These are phyloP conservation scores for Rhynchospora tenuis DNA, from an alignment of 176 grass and related monocot species.

Conservation along the genomic window DNA sequence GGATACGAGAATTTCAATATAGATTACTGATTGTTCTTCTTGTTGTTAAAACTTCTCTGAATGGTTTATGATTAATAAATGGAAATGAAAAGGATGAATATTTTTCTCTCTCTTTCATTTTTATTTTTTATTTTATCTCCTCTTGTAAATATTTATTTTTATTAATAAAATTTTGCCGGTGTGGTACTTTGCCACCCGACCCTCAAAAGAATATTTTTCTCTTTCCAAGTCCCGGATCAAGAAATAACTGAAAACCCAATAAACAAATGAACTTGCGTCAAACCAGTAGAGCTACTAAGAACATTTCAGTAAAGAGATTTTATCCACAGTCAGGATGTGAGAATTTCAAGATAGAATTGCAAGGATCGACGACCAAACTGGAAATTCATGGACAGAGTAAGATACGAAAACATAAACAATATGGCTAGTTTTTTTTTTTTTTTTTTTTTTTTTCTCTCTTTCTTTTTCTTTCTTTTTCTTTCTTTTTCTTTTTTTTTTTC, in stretches of 20 bases:
- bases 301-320: background rate
- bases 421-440: background rate
- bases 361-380: background rate
- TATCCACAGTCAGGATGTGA: background rate
- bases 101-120: background rate
- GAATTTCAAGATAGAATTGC: background rate
- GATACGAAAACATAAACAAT: background rate
- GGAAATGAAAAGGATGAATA: no score
- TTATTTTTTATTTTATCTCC: no score
- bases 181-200: no score
- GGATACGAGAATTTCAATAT: background rate
- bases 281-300: background rate
- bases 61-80: no score
- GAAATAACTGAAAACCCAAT: background rate
- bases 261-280: background rate
- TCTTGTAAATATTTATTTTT: no score
- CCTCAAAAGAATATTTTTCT: background rate
- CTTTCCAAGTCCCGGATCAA: background rate
- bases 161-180: no score
- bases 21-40: no score
- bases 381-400: background rate
- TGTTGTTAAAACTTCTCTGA: no score
- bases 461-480: no score
- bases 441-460: no score
- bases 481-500: no score